Base-by-base conservation (phyloP, 257 asterid species). In the Solanum chmielewskii region DNA sequence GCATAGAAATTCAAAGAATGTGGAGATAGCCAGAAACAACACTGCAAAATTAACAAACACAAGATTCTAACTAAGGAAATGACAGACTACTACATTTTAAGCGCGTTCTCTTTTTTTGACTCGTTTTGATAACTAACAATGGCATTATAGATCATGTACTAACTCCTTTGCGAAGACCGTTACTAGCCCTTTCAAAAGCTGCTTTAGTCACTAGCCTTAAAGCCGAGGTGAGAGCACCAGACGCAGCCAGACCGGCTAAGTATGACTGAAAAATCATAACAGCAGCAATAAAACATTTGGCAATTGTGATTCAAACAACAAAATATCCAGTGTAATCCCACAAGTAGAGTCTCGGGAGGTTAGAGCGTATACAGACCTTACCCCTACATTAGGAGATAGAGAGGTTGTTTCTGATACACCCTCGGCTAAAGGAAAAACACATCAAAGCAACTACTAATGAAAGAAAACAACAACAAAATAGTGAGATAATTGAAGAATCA, bases 121-220 rank as follows among this genome's bases (percentile, higher is more conserved):
- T 73, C 8, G 5, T 35, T 74, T 74, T 73, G 9, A 44, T 11
- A 76, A 41, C 59, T n/a, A 41, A 41, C 7, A 23, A 41, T n/a
- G 11, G 35, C 21, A 76, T n/a, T 7, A 23, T 27, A 76, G 13
- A 62, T 18, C 25, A 90, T 98, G 45, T 92, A 96, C 98, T 59
- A 33, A 90, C 94, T 90, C 98, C 99, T 87, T 94, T 96, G 60
- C 97, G 96, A 83, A 92, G 96, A 37, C 98, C 98, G 25, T 95
- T 49, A 0, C 88, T 73, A 15, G 83, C 15, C 39, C 60, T 77
- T 77, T 77, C 83, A 44, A 77, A 77, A n/a, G 62, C 83, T 77
- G 83, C 83, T 44, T 77, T 77, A n/a, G 62, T 77, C 23, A 77
- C 59, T 4, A 77, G 83, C 62, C 83, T 42, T 77, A 77, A 42